Percentiles rank a stretch among this genome's conserved stretches.
phyloP scores from a whole-genome alignment of 345 rosid genomes.

The Excoecaria cochinchinensis region DNA sequence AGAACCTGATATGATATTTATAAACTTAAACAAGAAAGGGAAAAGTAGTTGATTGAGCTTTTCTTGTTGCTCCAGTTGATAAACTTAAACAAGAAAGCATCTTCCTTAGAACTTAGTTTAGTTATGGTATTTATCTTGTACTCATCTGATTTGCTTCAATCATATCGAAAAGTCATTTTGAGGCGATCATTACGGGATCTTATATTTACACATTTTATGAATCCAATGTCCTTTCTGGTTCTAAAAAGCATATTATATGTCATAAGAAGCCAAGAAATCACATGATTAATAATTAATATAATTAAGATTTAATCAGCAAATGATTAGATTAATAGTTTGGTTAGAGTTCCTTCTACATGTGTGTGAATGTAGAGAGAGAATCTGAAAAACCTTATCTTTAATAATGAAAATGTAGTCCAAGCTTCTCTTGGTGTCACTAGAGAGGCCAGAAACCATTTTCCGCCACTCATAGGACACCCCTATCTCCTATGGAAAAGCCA shows the following conservation, averaged over 20 bases:
- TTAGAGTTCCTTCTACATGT: neutral
- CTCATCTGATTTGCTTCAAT: neutral
- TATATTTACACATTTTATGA: neutral
- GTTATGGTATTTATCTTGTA: no score
- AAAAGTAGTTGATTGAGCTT: no score
- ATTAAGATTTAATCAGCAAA: neutral
- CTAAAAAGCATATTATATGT: neutral
- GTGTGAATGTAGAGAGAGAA: neutral
- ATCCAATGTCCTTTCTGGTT: no score
- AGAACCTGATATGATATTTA: no score
- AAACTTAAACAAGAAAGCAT: no score
- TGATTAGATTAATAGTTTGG: neutral
- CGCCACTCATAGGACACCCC: slow-evolving; percentile 77
- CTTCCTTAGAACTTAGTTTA: no score
- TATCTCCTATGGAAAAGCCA: slow-evolving; percentile 72
- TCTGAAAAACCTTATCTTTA: slow-evolving; percentile 31
- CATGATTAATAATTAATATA: neutral
- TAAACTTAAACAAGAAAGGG: no score
- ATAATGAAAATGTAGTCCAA: slow-evolving; percentile 25
- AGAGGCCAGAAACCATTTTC: slow-evolving; percentile 43
- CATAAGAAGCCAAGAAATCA: neutral
- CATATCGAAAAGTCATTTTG: neutral
- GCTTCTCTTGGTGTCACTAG: slow-evolving; percentile 36
- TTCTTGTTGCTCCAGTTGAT: no score
- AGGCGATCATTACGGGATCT: neutral